Evolutionary conservation across 805 yeast genomes (phyloP), one percentile per base, ranked within the genome.

Genomic region (Ogataea kodamae): DNA sequence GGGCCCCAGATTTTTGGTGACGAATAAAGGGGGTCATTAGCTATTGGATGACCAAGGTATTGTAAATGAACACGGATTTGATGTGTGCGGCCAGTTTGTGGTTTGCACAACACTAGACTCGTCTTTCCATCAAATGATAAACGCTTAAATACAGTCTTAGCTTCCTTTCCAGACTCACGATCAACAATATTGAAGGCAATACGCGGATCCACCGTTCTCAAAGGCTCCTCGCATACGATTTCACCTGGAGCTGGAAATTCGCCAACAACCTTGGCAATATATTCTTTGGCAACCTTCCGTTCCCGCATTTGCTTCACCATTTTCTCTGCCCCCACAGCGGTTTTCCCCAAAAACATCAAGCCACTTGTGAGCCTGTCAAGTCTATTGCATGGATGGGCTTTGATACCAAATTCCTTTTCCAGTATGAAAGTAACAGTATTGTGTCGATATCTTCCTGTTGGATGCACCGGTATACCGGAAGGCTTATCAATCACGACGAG

Each of bases 31-130:
- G 97, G 97, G 57, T 90, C 98, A 54, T 90, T 89, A 3, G 84
- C 87, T 28, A 90, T 90, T 0, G 97, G 96, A 52, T 67, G 72
- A 0, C 97, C 97, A n/a, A 92, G 48, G 45, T 69, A 81, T 59
- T 89, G 96, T 37, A 92, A 61, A 62, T 92, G 98, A 1, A 92
- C 95, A 40, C 98, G 67, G 31, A 92, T 88, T 55, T 90, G 98
- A 57, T 90, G 98, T 0, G 97, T 87, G 52, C 98, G 69, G 0
- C 98, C 98, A 0, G 98, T 90, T 11, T 72, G 62, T 1, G 98
- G 98, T 45, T 67, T 72, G 59, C 97, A 90, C 40, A 76, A 68
- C 3, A 92, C 96, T 17, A 92, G 68, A 35, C 86, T 76, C 49
- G 65, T 48, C 25, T 68, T 52, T 1, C 82, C 74, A 59, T 89